Conservation (phyloP, 2,329 filamentous ascomycete species). For the Trichoderma sp. region DNA sequence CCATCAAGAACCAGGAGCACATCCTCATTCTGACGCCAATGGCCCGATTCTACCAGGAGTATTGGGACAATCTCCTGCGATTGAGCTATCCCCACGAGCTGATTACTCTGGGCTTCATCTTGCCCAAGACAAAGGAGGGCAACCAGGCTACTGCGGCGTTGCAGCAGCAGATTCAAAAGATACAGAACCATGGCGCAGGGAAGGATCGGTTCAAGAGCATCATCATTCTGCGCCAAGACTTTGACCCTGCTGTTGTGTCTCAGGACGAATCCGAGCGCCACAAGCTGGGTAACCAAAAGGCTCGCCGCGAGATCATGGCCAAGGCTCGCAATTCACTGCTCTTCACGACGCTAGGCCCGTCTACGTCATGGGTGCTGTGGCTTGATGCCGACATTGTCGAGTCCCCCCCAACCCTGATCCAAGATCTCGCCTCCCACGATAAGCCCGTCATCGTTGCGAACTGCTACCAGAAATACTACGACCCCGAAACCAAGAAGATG, state of each 20-base stretch:
- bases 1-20: constrained; percentile 77
- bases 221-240: constrained; percentile 93
- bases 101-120: constrained; percentile 93
- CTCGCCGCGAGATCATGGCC: constrained; percentile 84
- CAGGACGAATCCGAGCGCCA: constrained; percentile 89
- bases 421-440: constrained; percentile 85
- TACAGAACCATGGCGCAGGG: constrained; percentile 74
- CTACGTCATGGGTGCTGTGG: constrained; percentile 96
- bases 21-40: constrained; percentile 92
- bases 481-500: constrained; percentile 67
- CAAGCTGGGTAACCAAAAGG: constrained; percentile 88
- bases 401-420: constrained; percentile 79
- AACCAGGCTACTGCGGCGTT: constrained; percentile 81
- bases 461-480: constrained; percentile 85
- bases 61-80: constrained; percentile 90
- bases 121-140: constrained; percentile 90
- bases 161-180: constrained; percentile 81
- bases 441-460: constrained; percentile 93
- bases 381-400: constrained; percentile 91
- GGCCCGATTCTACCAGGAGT: constrained; percentile 87
- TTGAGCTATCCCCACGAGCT: constrained; percentile 90
- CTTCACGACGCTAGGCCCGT: constrained; percentile 89
- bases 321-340: constrained; percentile 90
- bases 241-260: constrained; percentile 75
- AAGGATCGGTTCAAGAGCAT: constrained; percentile 87